These are phyloP conservation scores for Combretum micranthum DNA, from an alignment of 345 rosid species.

Conservation along the genomic window DNA sequence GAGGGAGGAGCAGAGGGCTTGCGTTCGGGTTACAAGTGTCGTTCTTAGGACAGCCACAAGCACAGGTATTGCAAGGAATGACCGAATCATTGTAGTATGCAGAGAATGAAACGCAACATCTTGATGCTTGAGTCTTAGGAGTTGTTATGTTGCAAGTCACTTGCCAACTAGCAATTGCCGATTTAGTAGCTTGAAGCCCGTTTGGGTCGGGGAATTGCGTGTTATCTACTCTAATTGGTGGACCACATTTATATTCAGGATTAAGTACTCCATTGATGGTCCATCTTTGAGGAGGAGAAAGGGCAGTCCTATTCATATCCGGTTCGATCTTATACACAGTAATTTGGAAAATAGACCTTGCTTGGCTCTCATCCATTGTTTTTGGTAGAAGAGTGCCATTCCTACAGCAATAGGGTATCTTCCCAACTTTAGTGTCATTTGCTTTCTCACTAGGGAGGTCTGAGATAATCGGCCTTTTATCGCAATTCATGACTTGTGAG, in stretches of 20 bases:
- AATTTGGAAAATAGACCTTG: slow-evolving; percentile 68
- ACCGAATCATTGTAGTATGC: slow-evolving; percentile 75
- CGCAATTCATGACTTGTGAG: slow-evolving; percentile 60
- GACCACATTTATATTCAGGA: slow-evolving; percentile 64
- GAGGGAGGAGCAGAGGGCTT: slow-evolving; percentile 55
- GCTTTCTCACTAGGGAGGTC: slow-evolving; percentile 54
- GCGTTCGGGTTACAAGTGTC: slow-evolving; percentile 42
- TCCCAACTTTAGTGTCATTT: slow-evolving; percentile 57
- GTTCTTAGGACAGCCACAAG: slow-evolving; percentile 67
- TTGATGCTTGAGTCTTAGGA: slow-evolving; percentile 46
- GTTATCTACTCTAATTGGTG: slow-evolving; percentile 70
- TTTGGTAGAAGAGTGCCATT: slow-evolving; percentile 67
- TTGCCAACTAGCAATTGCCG: slow-evolving; percentile 72
- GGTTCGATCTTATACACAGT: slow-evolving; percentile 80
- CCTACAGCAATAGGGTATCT: slow-evolving; percentile 69
- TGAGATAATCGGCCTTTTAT: slow-evolving; percentile 52
- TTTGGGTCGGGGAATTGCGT: slow-evolving; percentile 62
- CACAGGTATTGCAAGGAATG: slow-evolving; percentile 85
- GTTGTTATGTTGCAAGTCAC: slow-evolving; percentile 71
- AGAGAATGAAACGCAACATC: slow-evolving; percentile 92
- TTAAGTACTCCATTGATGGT: slow-evolving; percentile 53
- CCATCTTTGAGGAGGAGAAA: slow-evolving; percentile 73
- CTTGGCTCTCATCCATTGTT: slow-evolving; percentile 46
- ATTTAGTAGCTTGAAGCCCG: slow-evolving; percentile 43
- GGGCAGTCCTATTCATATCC: slow-evolving; percentile 49